Evolutionary conservation across 768 basidiomycete species (phyloP), one percentile per base, ranked within the genome.

Genomic region (Saitozyma sp.): DNA sequence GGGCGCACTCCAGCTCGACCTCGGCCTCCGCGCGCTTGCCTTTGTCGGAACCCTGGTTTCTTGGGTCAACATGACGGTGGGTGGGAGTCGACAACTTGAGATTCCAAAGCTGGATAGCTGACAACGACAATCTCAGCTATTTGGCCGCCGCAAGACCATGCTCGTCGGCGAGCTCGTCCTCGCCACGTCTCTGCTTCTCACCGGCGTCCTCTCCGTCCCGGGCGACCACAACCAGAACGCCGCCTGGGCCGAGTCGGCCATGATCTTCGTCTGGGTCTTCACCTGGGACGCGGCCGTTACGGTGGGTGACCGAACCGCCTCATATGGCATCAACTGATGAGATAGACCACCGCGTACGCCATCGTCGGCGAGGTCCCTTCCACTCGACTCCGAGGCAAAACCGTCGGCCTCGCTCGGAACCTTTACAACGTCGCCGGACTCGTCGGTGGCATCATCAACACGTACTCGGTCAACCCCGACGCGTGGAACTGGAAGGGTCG

Each of bases 141-240:
- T 29, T 29, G 29, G 29, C 29, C 29, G 29, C 29, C 45, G 45
- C 11, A 46, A 17, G 45, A 46, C 45, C 13, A 11, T 46, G 45
- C n/a, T 46, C 45, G 45, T 46, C 45, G 45, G 45, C n/a, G 45
- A 17, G 13, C 11, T 46, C 45, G 59, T 64, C 39, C 48, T 73
- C n/a, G 56, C 70, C 41, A 55, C 40, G 6, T 51, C 53, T 11
- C 45, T 16, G 68, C 74, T 62, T 80, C 79, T 7, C 76, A 79
- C 68, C 37, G 74, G 29, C 38, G 19, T 19, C 57, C 68, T 17
- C 58, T 55, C 59, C 29, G 67, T 11, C 38, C 57, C n/a, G 8
- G 62, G 17, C 16, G 38, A 52, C 51, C 20, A 10, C 20, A 29
- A 19, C 51, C 51, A 38, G 17, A 19, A 52, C 38, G 51, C 20